Evolutionary conservation across 164 flowering plant species (phyloP), one percentile per base, ranked within the genome.

Genomic region (Tinospora cordifolia): DNA sequence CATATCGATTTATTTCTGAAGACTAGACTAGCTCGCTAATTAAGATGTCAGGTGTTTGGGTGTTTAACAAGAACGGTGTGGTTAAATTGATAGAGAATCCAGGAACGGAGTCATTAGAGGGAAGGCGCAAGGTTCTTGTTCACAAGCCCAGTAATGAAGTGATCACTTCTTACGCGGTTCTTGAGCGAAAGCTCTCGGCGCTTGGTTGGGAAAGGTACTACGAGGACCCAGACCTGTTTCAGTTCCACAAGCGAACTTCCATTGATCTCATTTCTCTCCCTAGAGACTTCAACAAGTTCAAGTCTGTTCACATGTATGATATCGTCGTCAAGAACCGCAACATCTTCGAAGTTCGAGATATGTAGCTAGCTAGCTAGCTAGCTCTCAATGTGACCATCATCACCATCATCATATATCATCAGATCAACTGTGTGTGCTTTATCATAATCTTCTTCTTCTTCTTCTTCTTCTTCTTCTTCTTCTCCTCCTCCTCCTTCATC

Each of bases 11-110:
- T 47, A 14, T 8, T 47, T 4, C 19, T 47, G 54, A 19, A n/a
- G n/a, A n/a, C n/a, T n/a, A n/a, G n/a, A n/a, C n/a, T n/a, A n/a
- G n/a, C n/a, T n/a, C n/a, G n/a, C n/a, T n/a, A n/a, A n/a, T n/a
- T n/a, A 5, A 60, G 12, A 87, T 93, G 98, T 87, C 98, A 1
- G 98, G 98, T 4, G 98, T 93, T 14, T 93, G 97, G 96, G 87
- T 86, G 34, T 93, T 93, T 93, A 88, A 83, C 73, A 85, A 83
- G 74, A 85, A 89, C 59, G 91, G 97, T 0, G 96, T 88, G 13
- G 81, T 91, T 9, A 79, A 88, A 8, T 81, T 87, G 8, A 88
- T 86, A 19, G 89, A 85, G 75, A 86, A 90, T 75, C 91, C 90
- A 4, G 83, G 68, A 8, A 75, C 74, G 2, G 88, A 85, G 25